phyloP scores from a whole-genome alignment of 306 rosid species.

The Castanea sativa region DNA sequence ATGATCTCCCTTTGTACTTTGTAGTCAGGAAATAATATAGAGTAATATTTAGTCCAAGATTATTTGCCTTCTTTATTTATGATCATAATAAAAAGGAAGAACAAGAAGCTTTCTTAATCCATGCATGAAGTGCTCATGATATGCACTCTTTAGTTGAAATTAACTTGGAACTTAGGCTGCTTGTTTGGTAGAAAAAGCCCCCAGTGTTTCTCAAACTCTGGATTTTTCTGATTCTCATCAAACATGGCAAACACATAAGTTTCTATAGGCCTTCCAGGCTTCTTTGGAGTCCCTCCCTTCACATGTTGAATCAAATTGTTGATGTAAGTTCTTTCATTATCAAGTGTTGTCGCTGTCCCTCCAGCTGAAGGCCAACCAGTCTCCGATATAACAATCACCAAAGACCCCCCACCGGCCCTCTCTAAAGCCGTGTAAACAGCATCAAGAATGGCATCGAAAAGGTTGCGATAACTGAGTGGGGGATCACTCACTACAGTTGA shows the following conservation, averaged over 20 bases:
- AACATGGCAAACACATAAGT: constrained; percentile 45
- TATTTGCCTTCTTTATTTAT: too few species aligned
- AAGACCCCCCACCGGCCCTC: constrained; percentile 30
- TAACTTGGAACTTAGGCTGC: constrained; percentile 29
- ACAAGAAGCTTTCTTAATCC: too few species aligned
- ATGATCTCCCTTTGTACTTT: too few species aligned
- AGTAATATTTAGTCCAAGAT: too few species aligned
- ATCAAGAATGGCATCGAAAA: constrained; percentile 42
- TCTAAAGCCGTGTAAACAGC: constrained; percentile 41
- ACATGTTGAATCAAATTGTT: constrained; percentile 38
- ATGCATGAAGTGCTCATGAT: too few species aligned
- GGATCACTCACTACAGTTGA: constrained; percentile 36
- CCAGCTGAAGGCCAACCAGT: constrained; percentile 57
- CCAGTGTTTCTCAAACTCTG: constrained; percentile 25
- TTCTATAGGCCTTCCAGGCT: constrained; percentile 26
- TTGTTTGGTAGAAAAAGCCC: constrained; percentile 43
- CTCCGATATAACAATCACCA: constrained; percentile 44
- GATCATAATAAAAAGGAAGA: too few species aligned
- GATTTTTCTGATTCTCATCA: constrained; percentile 32
- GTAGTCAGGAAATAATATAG: too few species aligned
- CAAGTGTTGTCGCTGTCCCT: constrained; percentile 32
- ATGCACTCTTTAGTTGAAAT: constrained; percentile 14
- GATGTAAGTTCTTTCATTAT: constrained; percentile 43
- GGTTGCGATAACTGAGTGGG: constrained; percentile 28
- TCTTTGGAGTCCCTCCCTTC: constrained; percentile 43